A percentile compares a stretch with the other conserved stretches of the same genome.
Conservation (phyloP, 148 eudicot species). For the Nepenthes mirabilis region DNA sequence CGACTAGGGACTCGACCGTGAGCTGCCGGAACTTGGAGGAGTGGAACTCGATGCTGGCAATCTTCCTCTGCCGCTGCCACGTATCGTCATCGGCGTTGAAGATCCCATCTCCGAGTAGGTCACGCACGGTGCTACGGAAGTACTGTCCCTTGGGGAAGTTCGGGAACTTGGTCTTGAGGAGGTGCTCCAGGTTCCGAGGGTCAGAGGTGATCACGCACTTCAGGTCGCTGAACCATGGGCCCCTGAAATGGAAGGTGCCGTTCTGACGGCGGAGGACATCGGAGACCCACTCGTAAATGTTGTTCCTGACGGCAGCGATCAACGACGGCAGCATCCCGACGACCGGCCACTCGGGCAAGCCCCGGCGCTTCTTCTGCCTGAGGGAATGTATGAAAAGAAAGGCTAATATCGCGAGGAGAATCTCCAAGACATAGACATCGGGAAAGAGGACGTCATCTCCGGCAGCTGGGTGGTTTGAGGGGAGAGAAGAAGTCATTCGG, state of each 20-base stretch:
- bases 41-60: constrained; percentile 75
- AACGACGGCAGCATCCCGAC: constrained; percentile 83
- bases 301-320: constrained; percentile 24
- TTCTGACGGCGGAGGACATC: constrained; percentile 24
- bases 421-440: constrained; percentile 44
- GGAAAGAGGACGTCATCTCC: constrained; percentile 7
- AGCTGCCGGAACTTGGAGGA: constrained; percentile 55
- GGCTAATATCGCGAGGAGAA: constrained; percentile 37
- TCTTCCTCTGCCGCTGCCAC: constrained; percentile 77
- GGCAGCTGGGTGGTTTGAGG: too few relatives aligned
- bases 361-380: constrained; percentile 34
- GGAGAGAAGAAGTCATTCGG: too few relatives aligned
- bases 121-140: constrained; percentile 37
- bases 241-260: constrained; percentile 59
- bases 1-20: constrained; percentile 49
- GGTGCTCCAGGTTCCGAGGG: constrained; percentile 67
- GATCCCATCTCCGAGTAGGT: constrained; percentile 73
- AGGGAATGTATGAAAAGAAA: constrained; percentile 44
- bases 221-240: constrained; percentile 58
- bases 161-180: constrained; percentile 49
- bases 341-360: constrained; percentile 72
- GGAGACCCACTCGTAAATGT: constrained; percentile 68
- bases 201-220: constrained; percentile 78
- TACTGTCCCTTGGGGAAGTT: constrained; percentile 67
- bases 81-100: constrained; percentile 63